phyloP scores from a whole-genome alignment of 768 basidiomycete species.

The Trametes coccinea region DNA sequence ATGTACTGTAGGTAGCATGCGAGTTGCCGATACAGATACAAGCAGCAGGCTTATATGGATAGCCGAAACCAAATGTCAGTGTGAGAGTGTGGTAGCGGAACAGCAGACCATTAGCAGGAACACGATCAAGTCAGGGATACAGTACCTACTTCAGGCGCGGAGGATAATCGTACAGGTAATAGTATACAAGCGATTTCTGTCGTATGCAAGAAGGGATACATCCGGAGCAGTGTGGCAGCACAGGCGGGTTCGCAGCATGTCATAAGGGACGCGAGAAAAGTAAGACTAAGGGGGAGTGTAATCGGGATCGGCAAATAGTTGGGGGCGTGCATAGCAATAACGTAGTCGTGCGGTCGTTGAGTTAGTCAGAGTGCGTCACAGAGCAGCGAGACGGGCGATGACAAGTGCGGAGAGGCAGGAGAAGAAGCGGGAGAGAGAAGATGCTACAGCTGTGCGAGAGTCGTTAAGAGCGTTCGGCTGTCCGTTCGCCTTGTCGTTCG shows the following conservation, averaged over 20 bases:
- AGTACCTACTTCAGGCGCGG: constrained; percentile 2
- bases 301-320: background rate
- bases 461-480: too few species aligned
- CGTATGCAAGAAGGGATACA: constrained; percentile 13
- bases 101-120: background rate
- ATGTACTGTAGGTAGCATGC: background rate
- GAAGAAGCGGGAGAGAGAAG: background rate
- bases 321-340: constrained; percentile 12
- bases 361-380: background rate
- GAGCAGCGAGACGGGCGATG: background rate
- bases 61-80: background rate
- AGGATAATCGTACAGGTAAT: constrained; percentile 6
- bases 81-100: background rate
- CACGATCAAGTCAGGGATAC: background rate
- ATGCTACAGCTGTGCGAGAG: constrained; percentile 1
- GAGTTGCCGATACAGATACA: background rate
- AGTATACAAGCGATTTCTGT: background rate
- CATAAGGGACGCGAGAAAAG: too few species aligned
- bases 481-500: background rate
- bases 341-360: constrained; percentile 5
- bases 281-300: background rate
- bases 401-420: background rate
- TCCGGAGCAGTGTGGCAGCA: background rate
- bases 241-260: too few species aligned
- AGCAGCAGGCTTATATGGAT: background rate